These are phyloP conservation scores for Coccomyxa sp. DNA, from an alignment of 139 green algal species.

Conservation along the genomic window DNA sequence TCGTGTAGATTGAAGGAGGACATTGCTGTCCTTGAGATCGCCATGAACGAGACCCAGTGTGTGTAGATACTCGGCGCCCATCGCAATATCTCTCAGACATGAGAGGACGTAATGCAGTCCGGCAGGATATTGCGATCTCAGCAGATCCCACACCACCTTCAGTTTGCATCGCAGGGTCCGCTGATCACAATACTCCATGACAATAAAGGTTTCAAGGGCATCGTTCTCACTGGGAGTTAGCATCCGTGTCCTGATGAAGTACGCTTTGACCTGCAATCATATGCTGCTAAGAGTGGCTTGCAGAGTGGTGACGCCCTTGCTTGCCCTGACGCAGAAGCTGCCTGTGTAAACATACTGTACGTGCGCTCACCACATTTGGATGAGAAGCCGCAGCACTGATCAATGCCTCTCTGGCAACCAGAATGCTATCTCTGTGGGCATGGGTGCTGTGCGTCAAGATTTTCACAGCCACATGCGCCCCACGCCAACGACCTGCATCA, in stretches of 20 bases:
- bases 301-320: too few relatives aligned
- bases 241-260: not conserved
- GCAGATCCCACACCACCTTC: not conserved
- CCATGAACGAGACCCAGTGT: constrained; percentile 69
- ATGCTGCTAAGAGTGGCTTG: not conserved
- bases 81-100: constrained; percentile 24
- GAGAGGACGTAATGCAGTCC: not conserved
- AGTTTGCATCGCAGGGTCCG: not conserved
- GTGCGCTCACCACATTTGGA: constrained; percentile 1
- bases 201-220: not conserved
- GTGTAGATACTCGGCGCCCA: constrained; percentile 60
- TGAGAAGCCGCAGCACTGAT: not conserved
- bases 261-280: not conserved
- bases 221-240: not conserved
- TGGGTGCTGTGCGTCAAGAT: not conserved
- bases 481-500: constrained; percentile 1
- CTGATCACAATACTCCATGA: constrained; percentile 1
- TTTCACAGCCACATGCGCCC: constrained; percentile 4
- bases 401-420: not conserved
- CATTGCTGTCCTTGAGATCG: constrained; percentile 71
- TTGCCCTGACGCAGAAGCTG: too few relatives aligned
- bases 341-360: not conserved
- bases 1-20: constrained; percentile 58
- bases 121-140: not conserved
- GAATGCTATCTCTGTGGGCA: not conserved